A percentile compares a stretch with the other conserved stretches of the same genome.
Conservation (phyloP, 2,329 filamentous ascomycete genomes). For the Myriosclerotinia duriaeana region DNA sequence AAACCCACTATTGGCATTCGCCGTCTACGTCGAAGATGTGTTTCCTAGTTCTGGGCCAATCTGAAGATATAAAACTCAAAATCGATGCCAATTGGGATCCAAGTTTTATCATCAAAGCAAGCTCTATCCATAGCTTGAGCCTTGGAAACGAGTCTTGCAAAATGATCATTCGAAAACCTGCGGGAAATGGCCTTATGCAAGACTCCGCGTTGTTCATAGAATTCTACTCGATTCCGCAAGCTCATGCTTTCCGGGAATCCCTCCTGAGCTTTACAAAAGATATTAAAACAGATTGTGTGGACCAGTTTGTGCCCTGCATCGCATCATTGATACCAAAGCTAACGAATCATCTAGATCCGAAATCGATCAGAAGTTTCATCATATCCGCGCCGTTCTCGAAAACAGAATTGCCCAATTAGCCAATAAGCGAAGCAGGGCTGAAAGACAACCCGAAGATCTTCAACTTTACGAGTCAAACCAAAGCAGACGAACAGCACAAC, state of each 20-base stretch:
- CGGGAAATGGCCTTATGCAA: not conserved
- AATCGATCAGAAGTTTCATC: not conserved
- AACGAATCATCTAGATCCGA: not conserved
- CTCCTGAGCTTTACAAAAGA: not conserved
- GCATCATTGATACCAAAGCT: not conserved
- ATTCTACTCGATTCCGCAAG: not conserved
- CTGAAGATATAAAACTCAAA: not conserved
- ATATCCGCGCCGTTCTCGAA: not conserved
- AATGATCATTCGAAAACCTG: not conserved
- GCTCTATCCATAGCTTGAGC: not conserved
- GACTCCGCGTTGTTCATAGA: not conserved
- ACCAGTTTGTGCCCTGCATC: not conserved
- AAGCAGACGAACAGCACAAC: not conserved
- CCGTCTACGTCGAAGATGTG: not conserved
- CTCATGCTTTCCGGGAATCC: not conserved
- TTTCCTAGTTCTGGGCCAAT: not conserved
- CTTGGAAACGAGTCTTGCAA: not conserved
- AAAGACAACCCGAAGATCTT: not conserved
- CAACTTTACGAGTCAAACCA: not conserved
- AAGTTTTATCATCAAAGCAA: not conserved
- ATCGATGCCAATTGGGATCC: not conserved
- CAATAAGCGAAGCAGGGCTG: not conserved
- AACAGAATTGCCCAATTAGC: not conserved
- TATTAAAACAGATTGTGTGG: not conserved
- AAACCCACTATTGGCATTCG: not conserved